phyloP scores from a whole-genome alignment of 2,329 filamentous ascomycete genomes.

The Exophiala alcalophila region DNA sequence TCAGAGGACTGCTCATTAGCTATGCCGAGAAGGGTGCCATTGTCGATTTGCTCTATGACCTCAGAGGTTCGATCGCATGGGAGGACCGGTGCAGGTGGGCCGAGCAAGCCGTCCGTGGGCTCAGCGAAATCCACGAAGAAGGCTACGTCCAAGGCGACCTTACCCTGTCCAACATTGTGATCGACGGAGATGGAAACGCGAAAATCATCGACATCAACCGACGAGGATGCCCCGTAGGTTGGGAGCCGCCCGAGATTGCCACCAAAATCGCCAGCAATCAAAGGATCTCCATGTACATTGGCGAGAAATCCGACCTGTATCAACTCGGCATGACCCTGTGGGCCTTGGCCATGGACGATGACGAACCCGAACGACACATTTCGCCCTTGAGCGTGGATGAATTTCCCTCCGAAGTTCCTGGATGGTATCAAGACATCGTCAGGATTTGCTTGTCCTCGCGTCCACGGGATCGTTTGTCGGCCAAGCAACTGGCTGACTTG shows the following conservation, averaged over 20 bases:
- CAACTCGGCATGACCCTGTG: constrained; percentile 97
- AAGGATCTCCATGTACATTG: constrained; percentile 93
- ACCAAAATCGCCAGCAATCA: constrained; percentile 83
- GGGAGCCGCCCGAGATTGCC: constrained; percentile 92
- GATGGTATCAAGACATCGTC: constrained; percentile 75
- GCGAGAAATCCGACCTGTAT: constrained; percentile 93
- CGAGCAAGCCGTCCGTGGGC: constrained; percentile 80
- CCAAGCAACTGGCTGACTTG: constrained; percentile 65
- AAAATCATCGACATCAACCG: constrained; percentile 99
- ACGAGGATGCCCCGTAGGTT: constrained; percentile 92
- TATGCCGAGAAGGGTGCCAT: constrained; percentile 84
- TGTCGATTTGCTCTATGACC: constrained; percentile 86
- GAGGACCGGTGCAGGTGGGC: constrained; percentile 79
- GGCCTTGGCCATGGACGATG: constrained; percentile 80
- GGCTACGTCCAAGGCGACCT: constrained; percentile 98
- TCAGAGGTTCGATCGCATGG: constrained; percentile 64
- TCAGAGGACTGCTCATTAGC: constrained; percentile 86
- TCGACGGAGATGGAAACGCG: constrained; percentile 77
- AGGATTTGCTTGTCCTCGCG: constrained; percentile 71
- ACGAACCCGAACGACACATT: constrained; percentile 79
- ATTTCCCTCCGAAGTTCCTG: constrained; percentile 63
- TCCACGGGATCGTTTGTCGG: constrained; percentile 70
- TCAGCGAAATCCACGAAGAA: constrained; percentile 90
- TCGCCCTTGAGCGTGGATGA: constrained; percentile 63
- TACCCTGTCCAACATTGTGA: constrained; percentile 93